Base-by-base conservation (phyloP, 306 rosid species). In the Mimosa pudica region DNA sequence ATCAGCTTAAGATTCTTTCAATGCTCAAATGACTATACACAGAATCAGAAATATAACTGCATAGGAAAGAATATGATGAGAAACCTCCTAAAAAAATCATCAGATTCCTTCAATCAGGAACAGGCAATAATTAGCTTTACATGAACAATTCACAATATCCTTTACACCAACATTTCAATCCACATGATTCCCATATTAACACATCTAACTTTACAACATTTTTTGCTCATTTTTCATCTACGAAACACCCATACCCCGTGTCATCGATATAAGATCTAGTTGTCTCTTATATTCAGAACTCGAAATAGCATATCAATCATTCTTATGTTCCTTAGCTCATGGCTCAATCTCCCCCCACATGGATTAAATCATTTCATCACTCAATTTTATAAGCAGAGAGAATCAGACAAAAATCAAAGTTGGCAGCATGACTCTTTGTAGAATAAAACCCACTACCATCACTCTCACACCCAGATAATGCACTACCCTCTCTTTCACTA, bases 331-430 rank as follows among this genome's bases (percentile, higher is more conserved):
- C 42, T 62, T 62, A 4, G n/a, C 44, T 33, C 42, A 32, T 57
- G 10, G 11, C 30, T 24, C 30, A 0, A 18, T 62, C 42, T 11
- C 42, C 14, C 10, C 9, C 42, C 36, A 0, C 36, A 30, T 55
- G 63, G 5, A 62, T 62, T 62, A 32, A 58, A 62, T 5, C 5
- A 57, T 7, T 18, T 18, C 11, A 55, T 85, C 63, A 91, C 73
- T 89, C 98, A 81, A 89, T 79, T 85, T 93, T 93, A 77, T 87
- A 88, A 51, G 92, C 92, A 78, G 80, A 87, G 5, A 93, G 91
- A 70, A 89, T 85, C 14, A 89, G 87, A 70, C 92, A 90, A 79
- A 88, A 89, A 6, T 92, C 93, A 60, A 69, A 65, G 4, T 84
- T 57, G 74, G 77, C 44, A 73, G 81, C 72, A 65, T 76, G 77